Base-by-base conservation (phyloP, 108 stramenopile species). In the Conticribra weissflogii region DNA sequence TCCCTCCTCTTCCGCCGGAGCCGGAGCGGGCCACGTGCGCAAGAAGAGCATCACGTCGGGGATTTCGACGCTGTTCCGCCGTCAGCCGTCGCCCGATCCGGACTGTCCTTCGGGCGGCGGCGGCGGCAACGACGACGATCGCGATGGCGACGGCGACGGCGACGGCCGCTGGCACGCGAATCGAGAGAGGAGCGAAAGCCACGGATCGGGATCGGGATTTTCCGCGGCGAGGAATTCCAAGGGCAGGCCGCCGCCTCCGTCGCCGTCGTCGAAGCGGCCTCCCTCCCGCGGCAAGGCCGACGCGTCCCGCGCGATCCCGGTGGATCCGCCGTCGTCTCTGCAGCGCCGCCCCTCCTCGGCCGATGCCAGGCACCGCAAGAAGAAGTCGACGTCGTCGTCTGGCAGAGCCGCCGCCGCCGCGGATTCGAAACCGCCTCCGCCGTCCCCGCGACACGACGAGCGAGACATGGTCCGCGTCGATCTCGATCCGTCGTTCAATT, bases 21-120 rank as follows among this genome's bases (percentile, higher is more conserved):
- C 17, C 3, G 18, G 50, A 51, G 4, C 3, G 19, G 50, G 50
- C 4, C 50, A 51, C 50, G 18, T 17, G 18, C 12, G 19, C 4
- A 17, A 51, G 16, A 51, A 34, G 25, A 55, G 30, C 54, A 63
- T 63, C 29, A 72, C 71, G 8, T 72, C 71, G 3, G 71, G 71
- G 12, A 72, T 72, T 33, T 72, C 71, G 17, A 72, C 71, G 1
- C 46, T 72, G 34, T 72, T 72, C 51, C 71, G 71, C 33, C 71
- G 71, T 27, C 71, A 72, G 54, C 61, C 71, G 29, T 56, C 54
- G 2, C 71, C 71, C 3, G 62, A 49, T 16, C 27, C 63, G 22
- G n/a, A 45, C 3, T n/a, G 22, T 24, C 18, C 50, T 19, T 27
- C 25, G 12, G 25, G 49, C 5, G 28, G 24, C 3, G n/a, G 36